Conservation (phyloP, 345 rosid species). For the Linum trigynum region DNA sequence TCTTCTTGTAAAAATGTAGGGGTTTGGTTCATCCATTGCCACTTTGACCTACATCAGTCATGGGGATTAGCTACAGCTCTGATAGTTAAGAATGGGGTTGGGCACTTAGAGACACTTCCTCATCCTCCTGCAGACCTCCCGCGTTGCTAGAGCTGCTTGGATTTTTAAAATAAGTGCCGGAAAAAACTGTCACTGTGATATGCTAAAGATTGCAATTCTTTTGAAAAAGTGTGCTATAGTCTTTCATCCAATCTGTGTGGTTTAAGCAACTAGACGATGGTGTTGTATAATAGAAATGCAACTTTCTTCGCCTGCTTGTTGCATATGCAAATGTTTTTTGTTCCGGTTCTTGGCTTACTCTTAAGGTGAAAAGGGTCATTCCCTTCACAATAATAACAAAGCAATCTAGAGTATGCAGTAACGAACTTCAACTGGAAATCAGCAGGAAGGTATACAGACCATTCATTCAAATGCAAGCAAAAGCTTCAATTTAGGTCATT, state of each 20-base stretch:
- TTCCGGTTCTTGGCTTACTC: not conserved
- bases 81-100: slow-evolving; percentile 61
- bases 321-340: not conserved
- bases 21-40: slow-evolving; percentile 89
- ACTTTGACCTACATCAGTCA: slow-evolving; percentile 60
- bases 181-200: slow-evolving; percentile 2
- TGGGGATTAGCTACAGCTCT: slow-evolving; percentile 76
- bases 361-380: not conserved
- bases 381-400: too few species aligned
- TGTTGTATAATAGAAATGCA: slow-evolving; percentile 18
- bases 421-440: too few species aligned
- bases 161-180: slow-evolving; percentile 7
- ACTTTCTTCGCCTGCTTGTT: slow-evolving; percentile 7
- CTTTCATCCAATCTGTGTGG: slow-evolving; percentile 18
- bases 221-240: slow-evolving; percentile 25
- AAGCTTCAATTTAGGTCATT: too few species aligned
- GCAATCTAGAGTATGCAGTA: too few species aligned
- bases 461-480: too few species aligned
- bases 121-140: slow-evolving; percentile 75
- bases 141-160: slow-evolving; percentile 33
- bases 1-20: slow-evolving; percentile 28
- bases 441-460: too few species aligned
- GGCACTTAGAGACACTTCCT: slow-evolving; percentile 50
- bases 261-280: slow-evolving; percentile 12
- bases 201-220: slow-evolving; percentile 21